Evolutionary conservation across 140 eudicot species (phyloP).

Genomic region (Stevia rebaudiana): DNA sequence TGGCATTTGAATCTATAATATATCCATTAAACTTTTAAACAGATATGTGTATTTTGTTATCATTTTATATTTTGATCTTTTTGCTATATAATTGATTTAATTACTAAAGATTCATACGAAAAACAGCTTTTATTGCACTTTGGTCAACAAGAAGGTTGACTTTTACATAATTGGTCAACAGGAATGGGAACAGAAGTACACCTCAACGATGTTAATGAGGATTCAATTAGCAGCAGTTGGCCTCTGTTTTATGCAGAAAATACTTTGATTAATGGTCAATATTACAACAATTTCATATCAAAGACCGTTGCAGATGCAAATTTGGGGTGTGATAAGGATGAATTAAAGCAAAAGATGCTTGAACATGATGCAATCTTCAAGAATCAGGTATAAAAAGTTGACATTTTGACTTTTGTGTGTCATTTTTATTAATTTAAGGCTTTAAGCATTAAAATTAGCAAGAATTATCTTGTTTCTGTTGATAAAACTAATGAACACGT

Average conservation of each 20-base stretch:
- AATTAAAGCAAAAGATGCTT: conserved; percentile 74
- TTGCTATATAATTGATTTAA: neutral
- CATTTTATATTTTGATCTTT: too few species aligned
- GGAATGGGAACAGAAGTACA: conserved; percentile 93
- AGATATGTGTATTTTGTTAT: too few species aligned
- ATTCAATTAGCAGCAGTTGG: conserved; percentile 78
- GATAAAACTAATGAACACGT: too few species aligned
- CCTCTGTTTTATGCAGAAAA: conserved; percentile 32
- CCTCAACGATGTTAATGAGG: conserved; percentile 65
- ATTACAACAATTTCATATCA: conserved; percentile 50
- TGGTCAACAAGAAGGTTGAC: too few species aligned
- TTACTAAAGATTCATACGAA: neutral
- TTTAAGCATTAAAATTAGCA: too few species aligned
- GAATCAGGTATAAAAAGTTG: conserved; percentile 49
- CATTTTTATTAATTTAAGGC: too few species aligned
- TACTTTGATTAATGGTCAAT: conserved; percentile 47
- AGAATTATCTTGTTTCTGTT: too few species aligned
- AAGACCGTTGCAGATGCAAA: conserved; percentile 37
- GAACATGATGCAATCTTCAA: conserved; percentile 80
- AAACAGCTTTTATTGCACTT: neutral
- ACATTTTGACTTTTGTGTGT: too few species aligned
- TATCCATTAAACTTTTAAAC: neutral
- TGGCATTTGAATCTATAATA: neutral
- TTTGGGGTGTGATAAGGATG: conserved; percentile 58
- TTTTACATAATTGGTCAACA: conserved; percentile 14